phyloP scores from a whole-genome alignment of 78 protist genomes.

The Corallochytrium limacisporum region DNA sequence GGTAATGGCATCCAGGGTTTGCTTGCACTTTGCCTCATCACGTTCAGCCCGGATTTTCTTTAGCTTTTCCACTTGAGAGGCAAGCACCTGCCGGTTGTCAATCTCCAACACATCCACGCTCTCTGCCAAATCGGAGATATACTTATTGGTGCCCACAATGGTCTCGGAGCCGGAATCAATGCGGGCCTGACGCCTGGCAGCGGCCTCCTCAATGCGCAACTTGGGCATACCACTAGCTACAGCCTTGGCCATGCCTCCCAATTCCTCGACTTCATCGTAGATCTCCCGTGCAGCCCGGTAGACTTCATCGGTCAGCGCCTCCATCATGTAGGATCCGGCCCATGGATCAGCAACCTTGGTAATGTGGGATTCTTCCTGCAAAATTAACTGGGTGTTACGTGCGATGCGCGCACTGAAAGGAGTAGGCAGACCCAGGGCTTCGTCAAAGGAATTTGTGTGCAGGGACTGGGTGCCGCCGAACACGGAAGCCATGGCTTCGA shows the following conservation, averaged over 20 bases:
- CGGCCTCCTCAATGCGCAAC: conserved; percentile 84
- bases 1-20: conserved; percentile 38
- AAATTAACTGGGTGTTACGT: conserved; percentile 87
- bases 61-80: conserved; percentile 1
- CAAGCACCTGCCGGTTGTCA: conserved; percentile 22
- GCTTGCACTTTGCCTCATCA: conserved; percentile 1
- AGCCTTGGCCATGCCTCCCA: conserved; percentile 90
- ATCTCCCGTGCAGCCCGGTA: conserved; percentile 12
- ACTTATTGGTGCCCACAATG: conserved; percentile 94
- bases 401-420: conserved; percentile 81
- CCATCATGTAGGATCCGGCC: conserved; percentile 91
- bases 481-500: conserved; percentile 96
- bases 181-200: conserved; percentile 82
- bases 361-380: conserved; percentile 82
- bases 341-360: conserved; percentile 79
- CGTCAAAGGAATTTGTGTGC: conserved; percentile 82
- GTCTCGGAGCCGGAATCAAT: conserved; percentile 75
- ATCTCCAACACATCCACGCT: conserved; percentile 18
- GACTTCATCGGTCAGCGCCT: conserved; percentile 74
- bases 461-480: conserved; percentile 91
- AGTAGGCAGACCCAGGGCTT: conserved; percentile 90
- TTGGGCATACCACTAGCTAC: conserved; percentile 83
- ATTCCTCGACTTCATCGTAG: conserved; percentile 46
- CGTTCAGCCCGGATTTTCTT: background rate
- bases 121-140: conserved; percentile 47